These are phyloP conservation scores for Kalmanozyma brasiliensis DNA, from an alignment of 1,284 basidiomycete genomes.

Conservation along the genomic window DNA sequence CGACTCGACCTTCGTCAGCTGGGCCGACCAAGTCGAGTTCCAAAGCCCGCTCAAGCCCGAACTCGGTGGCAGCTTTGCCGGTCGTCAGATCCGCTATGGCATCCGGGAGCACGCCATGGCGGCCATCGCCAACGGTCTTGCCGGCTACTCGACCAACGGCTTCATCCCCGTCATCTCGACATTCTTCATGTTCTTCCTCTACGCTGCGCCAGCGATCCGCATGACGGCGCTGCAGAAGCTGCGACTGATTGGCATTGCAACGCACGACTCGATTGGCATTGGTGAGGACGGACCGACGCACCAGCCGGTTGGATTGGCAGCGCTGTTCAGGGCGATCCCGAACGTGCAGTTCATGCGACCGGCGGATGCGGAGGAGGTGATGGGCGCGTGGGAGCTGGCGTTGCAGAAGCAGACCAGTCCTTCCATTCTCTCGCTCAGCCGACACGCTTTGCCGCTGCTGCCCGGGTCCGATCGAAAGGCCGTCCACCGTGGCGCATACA, in stretches of 20 bases:
- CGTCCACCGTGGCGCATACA: constrained; percentile 85
- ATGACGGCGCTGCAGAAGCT: constrained; percentile 86
- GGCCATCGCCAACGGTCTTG: constrained; percentile 88
- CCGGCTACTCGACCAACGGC: constrained; percentile 79
- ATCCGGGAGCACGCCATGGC: constrained; percentile 96
- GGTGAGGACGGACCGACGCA: constrained; percentile 94
- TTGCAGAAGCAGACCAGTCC: constrained; percentile 79
- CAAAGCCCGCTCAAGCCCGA: constrained; percentile 82
- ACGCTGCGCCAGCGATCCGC: constrained; percentile 88
- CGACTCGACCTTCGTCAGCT: constrained; percentile 86
- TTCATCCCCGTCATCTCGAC: constrained; percentile 74
- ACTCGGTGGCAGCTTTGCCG: constrained; percentile 82
- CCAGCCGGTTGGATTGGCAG: constrained; percentile 88
- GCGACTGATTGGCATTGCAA: constrained; percentile 88
- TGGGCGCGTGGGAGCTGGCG: constrained; percentile 84
- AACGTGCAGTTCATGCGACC: constrained; percentile 78
- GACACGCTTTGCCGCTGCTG: constrained; percentile 91
- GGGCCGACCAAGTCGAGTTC: constrained; percentile 84
- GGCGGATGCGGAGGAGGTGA: constrained; percentile 92
- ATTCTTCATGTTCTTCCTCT: constrained; percentile 86
- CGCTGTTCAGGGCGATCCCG: constrained; percentile 86
- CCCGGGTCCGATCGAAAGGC: constrained; percentile 85
- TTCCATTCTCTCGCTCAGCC: constrained; percentile 81
- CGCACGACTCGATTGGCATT: constrained; percentile 69
- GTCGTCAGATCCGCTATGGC: constrained; percentile 90